Conservation (phyloP, 2,329 filamentous ascomycete species). For the Nigrospora osmanthi region DNA sequence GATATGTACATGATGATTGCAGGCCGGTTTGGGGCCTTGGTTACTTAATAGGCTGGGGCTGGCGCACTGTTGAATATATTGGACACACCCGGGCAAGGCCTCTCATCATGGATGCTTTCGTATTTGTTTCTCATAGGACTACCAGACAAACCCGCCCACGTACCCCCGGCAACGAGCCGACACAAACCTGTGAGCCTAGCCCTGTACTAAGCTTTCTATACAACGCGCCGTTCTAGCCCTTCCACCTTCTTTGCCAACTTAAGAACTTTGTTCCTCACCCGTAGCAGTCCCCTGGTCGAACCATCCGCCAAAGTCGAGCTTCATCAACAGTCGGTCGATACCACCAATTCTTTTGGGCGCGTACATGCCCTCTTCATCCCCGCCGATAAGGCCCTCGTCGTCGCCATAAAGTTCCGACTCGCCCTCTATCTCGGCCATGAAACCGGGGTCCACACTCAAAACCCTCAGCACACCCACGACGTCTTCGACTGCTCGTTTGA, state of each 20-base stretch:
- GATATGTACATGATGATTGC: too few species aligned
- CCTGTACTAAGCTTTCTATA: too few species aligned
- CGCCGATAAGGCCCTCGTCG: conserved; percentile 12
- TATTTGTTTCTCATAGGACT: too few species aligned
- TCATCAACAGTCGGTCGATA: conserved; percentile 83
- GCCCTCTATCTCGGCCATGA: conserved; percentile 35
- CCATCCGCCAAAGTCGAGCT: conserved; percentile 67
- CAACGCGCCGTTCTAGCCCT: too few species aligned
- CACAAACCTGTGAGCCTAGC: too few species aligned
- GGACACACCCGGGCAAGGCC: too few species aligned
- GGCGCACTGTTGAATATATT: too few species aligned
- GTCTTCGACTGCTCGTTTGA: conserved; percentile 61
- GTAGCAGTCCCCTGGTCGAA: conserved; percentile 26
- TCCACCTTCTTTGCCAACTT: conserved; percentile 27
- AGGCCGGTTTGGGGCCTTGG: too few species aligned
- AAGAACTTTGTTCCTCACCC: conserved; percentile 1
- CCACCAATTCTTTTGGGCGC: conserved; percentile 67
- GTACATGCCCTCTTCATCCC: conserved; percentile 41
- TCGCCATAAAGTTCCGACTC: conserved; percentile 13
- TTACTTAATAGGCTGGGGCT: too few species aligned
- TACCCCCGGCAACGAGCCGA: too few species aligned
- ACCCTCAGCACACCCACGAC: conserved; percentile 50
- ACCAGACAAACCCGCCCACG: too few species aligned
- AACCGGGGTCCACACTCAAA: conserved; percentile 35
- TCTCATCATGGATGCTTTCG: too few species aligned